Conservation (phyloP, 2,329 filamentous ascomycete genomes). For the Aspergillus transmontanensis region DNA sequence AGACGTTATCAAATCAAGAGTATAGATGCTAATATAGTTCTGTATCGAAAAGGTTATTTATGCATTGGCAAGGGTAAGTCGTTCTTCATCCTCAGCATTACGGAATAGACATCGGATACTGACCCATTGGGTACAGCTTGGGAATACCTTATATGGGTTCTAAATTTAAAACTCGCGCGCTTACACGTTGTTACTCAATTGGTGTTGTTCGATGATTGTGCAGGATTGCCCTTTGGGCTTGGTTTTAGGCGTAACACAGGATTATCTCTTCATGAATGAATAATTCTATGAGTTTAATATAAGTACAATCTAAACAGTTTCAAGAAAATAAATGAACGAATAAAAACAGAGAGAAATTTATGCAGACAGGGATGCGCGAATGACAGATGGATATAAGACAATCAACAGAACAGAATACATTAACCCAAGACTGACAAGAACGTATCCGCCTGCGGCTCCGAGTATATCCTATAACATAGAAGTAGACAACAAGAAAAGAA, state of each 20-base stretch:
- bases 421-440: conserved; percentile 7
- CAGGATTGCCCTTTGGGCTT: background rate
- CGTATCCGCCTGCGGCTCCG: conserved; percentile 7
- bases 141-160: conserved; percentile 20
- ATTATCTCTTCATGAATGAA: background rate
- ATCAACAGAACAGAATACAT: conserved; percentile 1
- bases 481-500: conserved; percentile 17
- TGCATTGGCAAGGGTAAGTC: conserved; percentile 18
- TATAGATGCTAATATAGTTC: background rate
- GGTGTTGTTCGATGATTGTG: too few species aligned
- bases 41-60: conserved; percentile 15
- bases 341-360: too few species aligned
- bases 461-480: conserved; percentile 9
- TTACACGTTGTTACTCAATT: too few species aligned
- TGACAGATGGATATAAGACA: background rate
- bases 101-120: background rate
- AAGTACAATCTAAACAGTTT: background rate
- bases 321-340: background rate
- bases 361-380: background rate
- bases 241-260: background rate
- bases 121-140: conserved; percentile 14
- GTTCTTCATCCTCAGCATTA: background rate
- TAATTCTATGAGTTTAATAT: background rate
- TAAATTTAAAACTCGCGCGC: background rate
- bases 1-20: background rate